Evolutionary conservation across 2,329 filamentous ascomycete species (phyloP).

Genomic region (Drechmeria coniospora): DNA sequence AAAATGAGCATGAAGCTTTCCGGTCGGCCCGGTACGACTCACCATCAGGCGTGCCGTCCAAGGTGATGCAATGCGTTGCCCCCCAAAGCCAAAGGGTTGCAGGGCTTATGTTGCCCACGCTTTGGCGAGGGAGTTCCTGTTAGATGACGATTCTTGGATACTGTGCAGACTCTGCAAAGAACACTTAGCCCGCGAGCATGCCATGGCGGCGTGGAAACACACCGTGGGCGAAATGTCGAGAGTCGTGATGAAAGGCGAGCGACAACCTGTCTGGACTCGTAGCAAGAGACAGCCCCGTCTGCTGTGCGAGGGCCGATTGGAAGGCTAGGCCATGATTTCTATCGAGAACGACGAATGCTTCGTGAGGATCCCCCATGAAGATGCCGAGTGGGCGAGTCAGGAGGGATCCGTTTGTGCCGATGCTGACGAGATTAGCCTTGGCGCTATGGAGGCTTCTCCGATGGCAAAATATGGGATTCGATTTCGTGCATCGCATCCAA

Average conservation of each 20-base stretch:
- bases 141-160: conserved; percentile 2
- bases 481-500: too few relatives aligned
- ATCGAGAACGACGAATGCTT: conserved; percentile 3
- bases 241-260: conserved; percentile 2
- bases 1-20: neutral
- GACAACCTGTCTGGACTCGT: neutral
- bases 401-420: too few relatives aligned
- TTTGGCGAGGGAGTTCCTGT: conserved; percentile 2
- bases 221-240: conserved; percentile 2
- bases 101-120: neutral
- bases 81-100: conserved; percentile 5
- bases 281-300: conserved; percentile 1
- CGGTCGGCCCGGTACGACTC: neutral
- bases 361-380: too few relatives aligned
- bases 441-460: too few relatives aligned
- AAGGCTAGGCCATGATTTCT: conserved; percentile 2
- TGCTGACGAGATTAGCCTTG: too few relatives aligned
- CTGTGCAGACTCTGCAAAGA: too few relatives aligned
- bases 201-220: too few relatives aligned
- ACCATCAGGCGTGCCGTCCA: conserved; percentile 4
- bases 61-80: conserved; percentile 3
- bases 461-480: too few relatives aligned
- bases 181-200: too few relatives aligned
- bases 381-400: too few relatives aligned
- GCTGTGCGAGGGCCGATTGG: conserved; percentile 1